These are phyloP conservation scores for Penicillium sp. DNA, from an alignment of 2,329 filamentous ascomycete species.

Conservation along the genomic window DNA sequence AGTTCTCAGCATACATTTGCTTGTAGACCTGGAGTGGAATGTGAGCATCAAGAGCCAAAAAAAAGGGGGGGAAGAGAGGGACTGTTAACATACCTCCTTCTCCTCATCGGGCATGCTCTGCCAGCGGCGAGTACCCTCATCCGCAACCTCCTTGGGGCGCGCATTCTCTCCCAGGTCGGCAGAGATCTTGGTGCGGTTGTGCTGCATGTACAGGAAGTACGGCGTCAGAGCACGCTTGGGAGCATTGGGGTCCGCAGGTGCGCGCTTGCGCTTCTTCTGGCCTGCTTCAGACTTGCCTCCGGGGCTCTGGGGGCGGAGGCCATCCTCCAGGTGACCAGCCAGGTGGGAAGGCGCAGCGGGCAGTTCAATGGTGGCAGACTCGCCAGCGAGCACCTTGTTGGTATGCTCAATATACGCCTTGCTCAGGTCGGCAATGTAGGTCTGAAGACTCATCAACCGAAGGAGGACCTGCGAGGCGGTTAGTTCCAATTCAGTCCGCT, in stretches of 20 bases:
- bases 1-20: conserved; percentile 61
- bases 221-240: conserved; percentile 93
- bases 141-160: conserved; percentile 83
- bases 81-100: conserved; percentile 61
- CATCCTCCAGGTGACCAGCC: conserved; percentile 43
- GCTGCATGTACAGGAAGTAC: conserved; percentile 93
- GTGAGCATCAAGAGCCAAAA: conserved; percentile 11
- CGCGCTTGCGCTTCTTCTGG: conserved; percentile 90
- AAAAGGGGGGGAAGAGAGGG: not conserved
- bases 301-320: conserved; percentile 44
- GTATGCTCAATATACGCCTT: conserved; percentile 87
- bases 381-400: conserved; percentile 75
- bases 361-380: conserved; percentile 57
- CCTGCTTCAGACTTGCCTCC: conserved; percentile 53
- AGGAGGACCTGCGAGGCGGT: conserved; percentile 66
- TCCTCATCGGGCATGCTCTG: conserved; percentile 73
- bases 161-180: conserved; percentile 74
- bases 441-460: conserved; percentile 77
- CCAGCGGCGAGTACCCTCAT: conserved; percentile 87
- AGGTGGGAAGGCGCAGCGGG: conserved; percentile 48
- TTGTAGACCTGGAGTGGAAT: conserved; percentile 54
- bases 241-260: conserved; percentile 85
- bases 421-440: conserved; percentile 77
- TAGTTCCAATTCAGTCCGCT: conserved; percentile 21
- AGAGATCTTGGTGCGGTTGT: conserved; percentile 80